Percentiles rank a stretch among this genome's conserved stretches.
These are phyloP conservation scores for Entonaema liquescens DNA, from an alignment of 495 filamentous ascomycete species.

Conservation along the genomic window DNA sequence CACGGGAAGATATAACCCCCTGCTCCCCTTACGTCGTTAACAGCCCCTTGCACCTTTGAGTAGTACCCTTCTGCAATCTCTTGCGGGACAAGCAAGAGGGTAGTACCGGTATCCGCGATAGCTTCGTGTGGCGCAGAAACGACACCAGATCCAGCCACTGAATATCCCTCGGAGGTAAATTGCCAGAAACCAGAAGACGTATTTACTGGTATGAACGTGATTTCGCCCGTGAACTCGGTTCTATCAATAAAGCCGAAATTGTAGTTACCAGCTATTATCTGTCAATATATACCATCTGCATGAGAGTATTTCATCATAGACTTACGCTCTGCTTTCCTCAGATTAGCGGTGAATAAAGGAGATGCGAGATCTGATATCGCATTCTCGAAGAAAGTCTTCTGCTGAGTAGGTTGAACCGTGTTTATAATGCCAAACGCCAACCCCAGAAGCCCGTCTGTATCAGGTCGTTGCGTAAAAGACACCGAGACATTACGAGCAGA, in stretches of 20 bases:
- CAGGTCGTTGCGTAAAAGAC: slow-evolving; percentile 67
- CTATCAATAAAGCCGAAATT: slow-evolving; percentile 72
- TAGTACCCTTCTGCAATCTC: slow-evolving; percentile 73
- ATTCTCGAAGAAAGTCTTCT: slow-evolving; percentile 81
- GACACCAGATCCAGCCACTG: slow-evolving; percentile 55
- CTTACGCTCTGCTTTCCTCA: slow-evolving; percentile 69
- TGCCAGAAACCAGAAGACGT: slow-evolving; percentile 74
- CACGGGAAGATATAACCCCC: slow-evolving; percentile 80
- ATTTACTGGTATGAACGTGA: slow-evolving; percentile 70
- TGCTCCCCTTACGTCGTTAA: slow-evolving; percentile 57
- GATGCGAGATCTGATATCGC: slow-evolving; percentile 66
- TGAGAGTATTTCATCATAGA: background rate
- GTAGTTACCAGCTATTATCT: slow-evolving; percentile 62
- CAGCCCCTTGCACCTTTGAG: slow-evolving; percentile 63
- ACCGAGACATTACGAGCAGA: slow-evolving; percentile 70
- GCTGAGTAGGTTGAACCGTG: slow-evolving; percentile 66
- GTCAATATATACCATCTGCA: slow-evolving; percentile 2
- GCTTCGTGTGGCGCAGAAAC: slow-evolving; percentile 46
- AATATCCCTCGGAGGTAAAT: slow-evolving; percentile 70
- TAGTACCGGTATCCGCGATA: slow-evolving; percentile 74
- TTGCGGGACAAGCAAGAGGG: slow-evolving; percentile 71
- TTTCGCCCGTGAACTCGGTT: slow-evolving; percentile 66
- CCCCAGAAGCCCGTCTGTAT: slow-evolving; percentile 77
- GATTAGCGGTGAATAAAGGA: slow-evolving; percentile 75
- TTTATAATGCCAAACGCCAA: slow-evolving; percentile 80